These are phyloP conservation scores for Blastocystis sp. DNA, from an alignment of 352 stramenopile genomes.

Conservation along the genomic window DNA sequence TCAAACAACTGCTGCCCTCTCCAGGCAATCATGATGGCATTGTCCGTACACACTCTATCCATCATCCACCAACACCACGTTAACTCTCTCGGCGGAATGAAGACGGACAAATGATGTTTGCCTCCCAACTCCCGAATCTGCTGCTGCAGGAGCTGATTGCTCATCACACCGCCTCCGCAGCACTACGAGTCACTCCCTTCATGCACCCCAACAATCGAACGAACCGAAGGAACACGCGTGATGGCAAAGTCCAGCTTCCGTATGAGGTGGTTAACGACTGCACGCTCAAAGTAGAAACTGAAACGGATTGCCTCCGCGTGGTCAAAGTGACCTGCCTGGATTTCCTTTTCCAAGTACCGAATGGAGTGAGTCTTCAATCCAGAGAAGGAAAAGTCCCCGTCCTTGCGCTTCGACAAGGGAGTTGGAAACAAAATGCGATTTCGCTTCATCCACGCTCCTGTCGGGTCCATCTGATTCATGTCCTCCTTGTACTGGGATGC, in stretches of 20 bases:
- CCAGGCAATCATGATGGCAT: conserved; percentile 52
- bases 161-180: conserved; percentile 44
- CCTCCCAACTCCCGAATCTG: background rate
- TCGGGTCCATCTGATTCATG: background rate
- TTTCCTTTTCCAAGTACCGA: background rate
- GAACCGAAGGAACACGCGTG: background rate
- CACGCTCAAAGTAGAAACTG: conserved; percentile 30
- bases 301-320: background rate
- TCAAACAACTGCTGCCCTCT: background rate
- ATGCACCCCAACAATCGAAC: background rate
- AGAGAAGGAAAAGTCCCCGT: conserved; percentile 25
- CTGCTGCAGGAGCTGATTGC: conserved; percentile 7
- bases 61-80: background rate
- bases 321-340: background rate
- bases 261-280: conserved; percentile 7
- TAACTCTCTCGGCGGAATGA: background rate
- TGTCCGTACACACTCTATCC: conserved; percentile 31
- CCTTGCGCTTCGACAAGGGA: background rate
- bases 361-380: conserved; percentile 46
- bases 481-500: background rate
- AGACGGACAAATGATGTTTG: background rate
- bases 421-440: background rate
- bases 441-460: background rate
- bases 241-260: background rate
- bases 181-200: conserved; percentile 1